These are phyloP conservation scores for Mariannaea sp. DNA, from an alignment of 2,329 filamentous ascomycete species.

Conservation along the genomic window DNA sequence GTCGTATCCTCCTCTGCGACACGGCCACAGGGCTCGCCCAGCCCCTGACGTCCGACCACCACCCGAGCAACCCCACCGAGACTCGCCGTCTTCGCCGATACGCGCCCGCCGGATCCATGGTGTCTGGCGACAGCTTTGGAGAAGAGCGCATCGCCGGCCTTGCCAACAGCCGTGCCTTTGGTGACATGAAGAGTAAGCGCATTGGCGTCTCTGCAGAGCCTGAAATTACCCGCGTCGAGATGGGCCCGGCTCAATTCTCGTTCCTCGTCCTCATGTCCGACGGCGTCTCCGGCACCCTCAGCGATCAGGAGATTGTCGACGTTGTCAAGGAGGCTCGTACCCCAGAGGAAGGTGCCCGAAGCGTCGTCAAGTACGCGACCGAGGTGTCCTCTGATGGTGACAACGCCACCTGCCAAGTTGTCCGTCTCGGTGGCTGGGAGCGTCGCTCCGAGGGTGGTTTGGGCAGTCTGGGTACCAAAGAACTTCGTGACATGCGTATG, in stretches of 20 bases:
- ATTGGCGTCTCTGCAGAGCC: constrained; percentile 95
- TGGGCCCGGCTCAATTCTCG: constrained; percentile 81
- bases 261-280: constrained; percentile 91
- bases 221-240: constrained; percentile 78
- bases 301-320: constrained; percentile 95
- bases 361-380: constrained; percentile 84
- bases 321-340: constrained; percentile 92
- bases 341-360: constrained; percentile 80
- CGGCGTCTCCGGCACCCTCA: constrained; percentile 82
- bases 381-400: constrained; percentile 75
- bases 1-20: constrained; percentile 85
- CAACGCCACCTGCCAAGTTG: constrained; percentile 71
- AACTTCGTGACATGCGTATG: constrained; percentile 82
- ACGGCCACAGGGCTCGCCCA: constrained; percentile 80
- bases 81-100: constrained; percentile 83
- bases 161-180: constrained; percentile 92
- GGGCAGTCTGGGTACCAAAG: constrained; percentile 88
- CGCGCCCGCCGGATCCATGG: constrained; percentile 74
- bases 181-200: constrained; percentile 88
- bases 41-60: constrained; percentile 88
- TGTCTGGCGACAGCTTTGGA: constrained; percentile 89
- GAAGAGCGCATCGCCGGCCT: constrained; percentile 94
- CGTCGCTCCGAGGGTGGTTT: constrained; percentile 80
- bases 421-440: constrained; percentile 72
- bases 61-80: constrained; percentile 86